Percentiles rank a stretch among this genome's conserved stretches.
phyloP scores from a whole-genome alignment of 371 early-diverging fungal species.

The Gilbertella persicaria region DNA sequence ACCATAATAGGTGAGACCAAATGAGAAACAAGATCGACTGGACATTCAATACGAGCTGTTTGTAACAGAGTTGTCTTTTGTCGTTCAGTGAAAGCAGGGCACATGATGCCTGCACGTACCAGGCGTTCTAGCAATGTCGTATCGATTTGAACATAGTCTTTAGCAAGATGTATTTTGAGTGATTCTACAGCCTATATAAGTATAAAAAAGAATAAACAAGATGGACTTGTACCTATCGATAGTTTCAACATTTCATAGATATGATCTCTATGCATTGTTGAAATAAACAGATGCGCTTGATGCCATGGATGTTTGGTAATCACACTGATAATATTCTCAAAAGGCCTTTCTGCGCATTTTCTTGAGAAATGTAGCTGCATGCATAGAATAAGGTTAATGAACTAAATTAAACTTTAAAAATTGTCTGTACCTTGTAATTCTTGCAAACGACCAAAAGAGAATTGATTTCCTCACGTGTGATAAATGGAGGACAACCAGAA shows the following conservation, averaged over 20 bases:
- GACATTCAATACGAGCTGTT: constrained; percentile 29
- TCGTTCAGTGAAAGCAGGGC: constrained; percentile 75
- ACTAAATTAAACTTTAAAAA: constrained; percentile 1
- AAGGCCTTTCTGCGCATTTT: constrained; percentile 78
- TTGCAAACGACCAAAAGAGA: constrained; percentile 69
- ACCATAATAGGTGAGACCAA: not conserved
- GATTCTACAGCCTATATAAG: constrained; percentile 46
- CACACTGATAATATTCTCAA: constrained; percentile 78
- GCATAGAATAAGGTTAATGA: not conserved
- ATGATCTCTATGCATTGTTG: constrained; percentile 74
- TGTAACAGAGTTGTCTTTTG: constrained; percentile 71
- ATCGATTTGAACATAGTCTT: constrained; percentile 66
- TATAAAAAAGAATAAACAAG: not conserved
- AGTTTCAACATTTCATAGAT: constrained; percentile 76
- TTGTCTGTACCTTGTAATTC: constrained; percentile 64
- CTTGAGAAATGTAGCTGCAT: constrained; percentile 71
- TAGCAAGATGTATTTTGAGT: constrained; percentile 57
- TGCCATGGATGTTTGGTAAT: constrained; percentile 79
- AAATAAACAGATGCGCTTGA: constrained; percentile 53
- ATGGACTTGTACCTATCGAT: constrained; percentile 32
- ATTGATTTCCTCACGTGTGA: constrained; percentile 76
- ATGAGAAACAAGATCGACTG: constrained; percentile 11
- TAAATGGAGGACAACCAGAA: constrained; percentile 56
- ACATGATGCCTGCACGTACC: constrained; percentile 65
- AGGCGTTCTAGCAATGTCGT: constrained; percentile 60